Evolutionary conservation across 352 stramenopile genomes (phyloP), one percentile per base, ranked within the genome.

Genomic region (Globisporangium takayamanum): DNA sequence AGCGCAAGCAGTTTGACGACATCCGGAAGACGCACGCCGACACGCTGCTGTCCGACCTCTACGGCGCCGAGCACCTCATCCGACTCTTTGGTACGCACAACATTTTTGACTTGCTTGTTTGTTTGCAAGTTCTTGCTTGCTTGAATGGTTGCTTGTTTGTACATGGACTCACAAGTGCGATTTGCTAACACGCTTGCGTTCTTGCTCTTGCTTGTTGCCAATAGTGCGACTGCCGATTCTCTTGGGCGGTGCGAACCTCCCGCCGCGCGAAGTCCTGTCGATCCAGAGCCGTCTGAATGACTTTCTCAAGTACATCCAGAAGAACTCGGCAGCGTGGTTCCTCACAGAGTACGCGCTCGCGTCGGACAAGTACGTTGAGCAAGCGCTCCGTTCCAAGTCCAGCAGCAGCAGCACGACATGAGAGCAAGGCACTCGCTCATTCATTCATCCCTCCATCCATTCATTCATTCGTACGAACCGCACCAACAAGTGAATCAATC

Each of bases 11-110:
- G 78, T 97, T 92, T 62, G 70, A 94, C 44, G 68, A 92, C 46
- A 73, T 95, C 26, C 74, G 82, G 60, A 66, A 80, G 50, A 73
- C 76, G 51, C 67, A 88, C 49, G 62, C 74, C 36, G 74, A 83
- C 47, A 74, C 72, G 57, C 76, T 75, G 39, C 74, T 93, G 20
- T 93, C 86, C n/a, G 70, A 97, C 64, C 84, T 97, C 28, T 98
- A 98, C 63, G 90, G 90, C 25, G 89, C 82, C 16, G 89, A 98
- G 60, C 88, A 97, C 51, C 72, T 98, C 5, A 74, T 97, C 25
- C 76, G 92, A 47, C 68, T 97, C 20, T 97, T 98, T 68, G 77
- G 89, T 88, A 61, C 69, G 76, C 16, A n/a, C 16, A n/a, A 11
- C 16, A 3, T 14, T 3, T 45, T 45, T 14, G 11, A 45, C 16